Evolutionary conservation across 129 eudicot species (phyloP), one percentile per base, ranked within the genome.

Genomic region (Flaveria brownii): DNA sequence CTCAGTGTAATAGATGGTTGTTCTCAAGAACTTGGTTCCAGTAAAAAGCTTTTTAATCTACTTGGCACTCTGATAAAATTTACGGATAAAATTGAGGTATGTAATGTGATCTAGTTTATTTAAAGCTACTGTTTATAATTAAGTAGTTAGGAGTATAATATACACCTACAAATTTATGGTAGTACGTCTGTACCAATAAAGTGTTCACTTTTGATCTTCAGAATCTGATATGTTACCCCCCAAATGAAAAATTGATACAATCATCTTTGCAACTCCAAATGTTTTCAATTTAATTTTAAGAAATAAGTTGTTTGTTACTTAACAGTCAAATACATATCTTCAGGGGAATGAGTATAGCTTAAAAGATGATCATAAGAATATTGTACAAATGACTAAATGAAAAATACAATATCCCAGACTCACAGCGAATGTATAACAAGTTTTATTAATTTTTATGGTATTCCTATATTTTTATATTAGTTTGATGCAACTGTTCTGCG

Each of bases 31-130:
- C 74, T 95, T 45, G 83, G 92, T 73, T 83, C 84, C 49, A 88
- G 78, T 59, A 85, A 80, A 83, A 90, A 86, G 79, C 90, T 91
- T 46, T 70, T 89, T 68, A 86, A 74, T 76, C 86, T 89, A 61
- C 87, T 88, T 74, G 76, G 65, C 68, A 88, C 85, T 69, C 80
- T 95, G 75, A 83, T 91, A 45, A 85, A 91, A 81, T 76, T 91
- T 73, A 84, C 89, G 47, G 99, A 95, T 79, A 95, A 89, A 82
- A 72, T 82, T 33, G 99, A 95, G 93, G 98, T 93, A 66, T 26
- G 77, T 57, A 28, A 69, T 52, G 9, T 26, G 18, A 59, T 62
- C 4, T 7, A 45, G 59, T 42, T 43, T 26, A 11, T 25, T 68
- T 17, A 42, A 33, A 26, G 52, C 65, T 64, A 16, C 64, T 6